These are phyloP conservation scores for Calonectria henricotiae DNA, from an alignment of 2,329 filamentous ascomycete genomes.

Conservation along the genomic window DNA sequence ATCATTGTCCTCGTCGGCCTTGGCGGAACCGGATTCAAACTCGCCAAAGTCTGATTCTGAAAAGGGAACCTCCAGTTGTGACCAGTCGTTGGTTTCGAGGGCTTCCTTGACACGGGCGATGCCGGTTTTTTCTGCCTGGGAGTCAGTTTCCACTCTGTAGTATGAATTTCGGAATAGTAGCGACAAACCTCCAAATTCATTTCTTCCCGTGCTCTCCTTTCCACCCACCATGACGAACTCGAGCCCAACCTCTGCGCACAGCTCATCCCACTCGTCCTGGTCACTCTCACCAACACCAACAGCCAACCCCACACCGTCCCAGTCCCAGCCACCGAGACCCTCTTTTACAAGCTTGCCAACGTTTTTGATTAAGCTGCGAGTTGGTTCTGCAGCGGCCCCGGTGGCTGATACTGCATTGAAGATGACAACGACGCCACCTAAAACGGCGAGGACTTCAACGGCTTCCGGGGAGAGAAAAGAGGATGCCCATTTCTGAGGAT, in stretches of 20 bases:
- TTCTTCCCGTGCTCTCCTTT: conserved; percentile 60
- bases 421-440: conserved; percentile 72
- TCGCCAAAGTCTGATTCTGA: conserved; percentile 54
- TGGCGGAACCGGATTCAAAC: conserved; percentile 57
- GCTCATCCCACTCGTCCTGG: conserved; percentile 75
- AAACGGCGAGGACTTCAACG: conserved; percentile 72
- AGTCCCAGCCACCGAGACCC: conserved; percentile 73
- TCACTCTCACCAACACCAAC: conserved; percentile 69
- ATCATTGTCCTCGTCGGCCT: conserved; percentile 49
- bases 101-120: conserved; percentile 74
- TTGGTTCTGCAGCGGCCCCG: conserved; percentile 40
- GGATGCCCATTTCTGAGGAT: conserved; percentile 69
- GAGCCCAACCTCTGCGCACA: conserved; percentile 71
- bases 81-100: conserved; percentile 79
- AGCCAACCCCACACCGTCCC: conserved; percentile 77
- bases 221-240: conserved; percentile 74
- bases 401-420: conserved; percentile 53
- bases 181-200: conserved; percentile 72
- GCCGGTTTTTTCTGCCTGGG: conserved; percentile 69
- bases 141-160: conserved; percentile 42
- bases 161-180: neutral
- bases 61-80: conserved; percentile 52
- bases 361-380: conserved; percentile 65
- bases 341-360: conserved; percentile 72
- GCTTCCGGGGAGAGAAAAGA: conserved; percentile 76